A percentile compares a stretch with the other conserved stretches of the same genome.
Evolutionary conservation across 768 basidiomycete genomes (phyloP).

Genomic region (Daedalea quercina): DNA sequence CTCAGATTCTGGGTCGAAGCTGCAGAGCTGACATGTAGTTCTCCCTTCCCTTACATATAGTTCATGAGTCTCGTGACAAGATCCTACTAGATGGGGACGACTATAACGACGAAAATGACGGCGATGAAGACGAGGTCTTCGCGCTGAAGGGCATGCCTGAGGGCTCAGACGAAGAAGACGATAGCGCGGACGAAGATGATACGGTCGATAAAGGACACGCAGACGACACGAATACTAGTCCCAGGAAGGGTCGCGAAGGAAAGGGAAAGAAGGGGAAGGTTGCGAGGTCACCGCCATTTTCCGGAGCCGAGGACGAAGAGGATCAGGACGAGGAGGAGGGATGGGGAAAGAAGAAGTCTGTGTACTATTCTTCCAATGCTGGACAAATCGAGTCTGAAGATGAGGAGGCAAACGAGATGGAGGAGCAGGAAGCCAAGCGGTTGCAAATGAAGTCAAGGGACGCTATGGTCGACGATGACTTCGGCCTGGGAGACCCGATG

Average conservation of each 20-base stretch:
- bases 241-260: conserved; percentile 14
- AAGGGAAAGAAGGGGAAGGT: conserved; percentile 19
- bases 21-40: too few species aligned
- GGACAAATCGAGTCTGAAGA: conserved; percentile 76
- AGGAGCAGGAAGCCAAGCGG: conserved; percentile 80
- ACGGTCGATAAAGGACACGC: conserved; percentile 21
- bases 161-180: conserved; percentile 30
- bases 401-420: conserved; percentile 83
- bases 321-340: conserved; percentile 69
- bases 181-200: conserved; percentile 34
- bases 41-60: too few species aligned
- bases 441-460: conserved; percentile 73
- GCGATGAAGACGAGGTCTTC: conserved; percentile 80
- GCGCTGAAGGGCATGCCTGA: conserved; percentile 52
- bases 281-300: conserved; percentile 4
- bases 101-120: conserved; percentile 42
- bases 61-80: conserved; percentile 68
- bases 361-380: conserved; percentile 86
- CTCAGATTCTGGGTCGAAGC: neutral
- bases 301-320: conserved; percentile 22
- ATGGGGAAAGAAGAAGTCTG: conserved; percentile 77
- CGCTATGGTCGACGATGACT: conserved; percentile 71
- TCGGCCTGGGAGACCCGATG: conserved; percentile 64
- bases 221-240: conserved; percentile 13
- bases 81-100: conserved; percentile 68